Evolutionary conservation across 352 stramenopile species (phyloP).

Genomic region (Pythium brassicae): DNA sequence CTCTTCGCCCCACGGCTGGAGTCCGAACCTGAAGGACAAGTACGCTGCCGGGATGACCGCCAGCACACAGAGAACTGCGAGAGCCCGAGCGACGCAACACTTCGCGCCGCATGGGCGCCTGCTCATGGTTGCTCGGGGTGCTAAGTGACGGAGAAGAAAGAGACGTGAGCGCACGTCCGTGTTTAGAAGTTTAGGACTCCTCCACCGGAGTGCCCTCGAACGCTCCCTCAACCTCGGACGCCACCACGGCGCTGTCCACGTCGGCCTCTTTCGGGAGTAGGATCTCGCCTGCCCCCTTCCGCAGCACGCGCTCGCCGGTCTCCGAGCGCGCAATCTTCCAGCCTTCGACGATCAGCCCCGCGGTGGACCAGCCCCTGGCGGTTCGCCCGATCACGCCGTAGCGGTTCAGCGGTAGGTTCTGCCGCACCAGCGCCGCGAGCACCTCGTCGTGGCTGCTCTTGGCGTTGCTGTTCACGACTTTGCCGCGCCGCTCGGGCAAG

Average conservation of each 20-base stretch:
- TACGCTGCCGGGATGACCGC: slow-evolving; percentile 31
- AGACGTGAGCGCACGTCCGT: background rate
- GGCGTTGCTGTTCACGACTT: slow-evolving; percentile 21
- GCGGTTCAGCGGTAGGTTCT: slow-evolving; percentile 40
- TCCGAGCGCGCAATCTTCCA: slow-evolving; percentile 27
- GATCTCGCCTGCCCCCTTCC: slow-evolving; percentile 44
- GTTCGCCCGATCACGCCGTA: slow-evolving; percentile 45
- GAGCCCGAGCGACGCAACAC: slow-evolving; percentile 23
- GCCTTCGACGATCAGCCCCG: slow-evolving; percentile 34
- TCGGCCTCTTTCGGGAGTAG: slow-evolving; percentile 20
- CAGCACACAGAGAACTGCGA: slow-evolving; percentile 23
- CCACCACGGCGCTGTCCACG: background rate
- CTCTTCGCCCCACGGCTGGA: slow-evolving; percentile 43
- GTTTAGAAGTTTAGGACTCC: background rate
- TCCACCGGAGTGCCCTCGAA: background rate
- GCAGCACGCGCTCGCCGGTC: slow-evolving; percentile 29
- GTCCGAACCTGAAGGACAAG: slow-evolving; percentile 36
- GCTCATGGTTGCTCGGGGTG: background rate
- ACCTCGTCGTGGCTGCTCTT: slow-evolving; percentile 32
- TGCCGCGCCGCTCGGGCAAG: slow-evolving; percentile 21
- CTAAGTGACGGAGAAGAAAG: background rate
- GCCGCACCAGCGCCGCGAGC: slow-evolving; percentile 35
- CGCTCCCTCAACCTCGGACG: slow-evolving; percentile 9
- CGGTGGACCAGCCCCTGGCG: slow-evolving; percentile 36
- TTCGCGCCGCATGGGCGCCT: background rate